Evolutionary conservation across 306 rosid species (phyloP).

Genomic region (Rosa multiflora): DNA sequence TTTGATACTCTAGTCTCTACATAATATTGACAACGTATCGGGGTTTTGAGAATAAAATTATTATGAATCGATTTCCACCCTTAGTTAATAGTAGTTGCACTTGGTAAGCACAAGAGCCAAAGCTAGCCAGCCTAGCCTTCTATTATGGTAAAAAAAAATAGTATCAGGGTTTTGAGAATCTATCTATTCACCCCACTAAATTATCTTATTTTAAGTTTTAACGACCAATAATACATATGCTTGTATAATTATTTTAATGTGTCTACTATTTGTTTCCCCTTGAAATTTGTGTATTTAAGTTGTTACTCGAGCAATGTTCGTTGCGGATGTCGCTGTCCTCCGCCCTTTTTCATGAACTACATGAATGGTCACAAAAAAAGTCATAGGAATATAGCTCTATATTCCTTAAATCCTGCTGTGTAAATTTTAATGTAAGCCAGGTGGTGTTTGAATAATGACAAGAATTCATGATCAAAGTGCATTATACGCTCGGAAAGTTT

Average conservation of each 20-base stretch:
- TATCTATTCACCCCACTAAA: constrained; percentile 23
- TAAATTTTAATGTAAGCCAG: constrained; percentile 44
- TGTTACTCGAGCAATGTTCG: background rate
- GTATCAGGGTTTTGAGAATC: background rate
- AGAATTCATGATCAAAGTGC: constrained; percentile 15
- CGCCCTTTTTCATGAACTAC: constrained; percentile 30
- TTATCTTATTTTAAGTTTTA: background rate
- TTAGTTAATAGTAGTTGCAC: background rate
- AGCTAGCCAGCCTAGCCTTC: background rate
- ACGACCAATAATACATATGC: constrained; percentile 14
- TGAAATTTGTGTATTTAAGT: background rate
- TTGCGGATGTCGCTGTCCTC: constrained; percentile 8
- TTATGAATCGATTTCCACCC: background rate
- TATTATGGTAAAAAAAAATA: constrained; percentile 23
- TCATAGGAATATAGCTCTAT: constrained; percentile 2
- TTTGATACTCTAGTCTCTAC: background rate
- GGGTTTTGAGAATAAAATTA: background rate
- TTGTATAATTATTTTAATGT: background rate
- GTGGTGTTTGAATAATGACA: constrained; percentile 45
- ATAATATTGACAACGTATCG: background rate
- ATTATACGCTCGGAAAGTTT: background rate
- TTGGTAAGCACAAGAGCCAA: constrained; percentile 7
- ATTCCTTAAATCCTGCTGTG: constrained; percentile 38
- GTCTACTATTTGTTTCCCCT: constrained; percentile 7
- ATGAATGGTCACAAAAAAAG: constrained; percentile 31